Conservation (phyloP, 225 moss, liverwort and hornwort genomes). For the Takakia lepidozioides region DNA sequence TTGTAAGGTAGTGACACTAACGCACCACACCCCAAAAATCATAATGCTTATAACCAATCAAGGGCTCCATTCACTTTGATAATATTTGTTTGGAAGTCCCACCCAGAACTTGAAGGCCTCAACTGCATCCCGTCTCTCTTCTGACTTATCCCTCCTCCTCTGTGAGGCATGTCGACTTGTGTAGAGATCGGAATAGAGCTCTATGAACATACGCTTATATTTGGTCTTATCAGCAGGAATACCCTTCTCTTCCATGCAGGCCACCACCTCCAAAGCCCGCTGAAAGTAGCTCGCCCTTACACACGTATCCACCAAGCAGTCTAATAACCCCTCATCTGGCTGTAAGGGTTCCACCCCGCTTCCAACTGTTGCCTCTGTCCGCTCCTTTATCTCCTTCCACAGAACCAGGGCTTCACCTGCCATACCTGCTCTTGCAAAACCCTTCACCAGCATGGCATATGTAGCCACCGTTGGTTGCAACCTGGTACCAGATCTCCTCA, state of each 20-base stretch:
- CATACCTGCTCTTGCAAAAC: constrained; percentile 51
- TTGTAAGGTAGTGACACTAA: too few species aligned
- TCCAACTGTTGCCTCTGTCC: constrained; percentile 39
- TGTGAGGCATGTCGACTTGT: constrained; percentile 89
- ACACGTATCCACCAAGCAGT: constrained; percentile 79
- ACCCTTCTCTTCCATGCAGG: constrained; percentile 92
- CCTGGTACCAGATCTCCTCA: constrained; percentile 8
- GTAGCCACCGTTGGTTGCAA: constrained; percentile 73
- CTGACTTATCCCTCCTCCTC: constrained; percentile 61
- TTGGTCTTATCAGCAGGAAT: constrained; percentile 88
- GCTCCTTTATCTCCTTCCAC: constrained; percentile 84
- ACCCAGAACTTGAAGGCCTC: constrained; percentile 99
- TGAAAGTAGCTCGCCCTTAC: constrained; percentile 91
- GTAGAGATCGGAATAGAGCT: constrained; percentile 82
- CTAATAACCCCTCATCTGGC: constrained; percentile 82
- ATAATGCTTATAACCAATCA: too few species aligned
- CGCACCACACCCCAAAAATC: too few species aligned
- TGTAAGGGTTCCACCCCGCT: constrained; percentile 48
- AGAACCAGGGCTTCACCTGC: constrained; percentile 75
- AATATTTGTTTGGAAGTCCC: constrained; percentile 87
- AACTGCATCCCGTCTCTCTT: constrained; percentile 74
- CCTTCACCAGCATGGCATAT: constrained; percentile 74
- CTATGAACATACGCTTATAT: constrained; percentile 97
- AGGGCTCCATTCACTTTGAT: constrained; percentile 67
- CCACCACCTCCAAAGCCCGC: constrained; percentile 84